Evolutionary conservation across 345 rosid species (phyloP), one percentile per base, ranked within the genome.

Genomic region (Erysimum cheiranthoides): DNA sequence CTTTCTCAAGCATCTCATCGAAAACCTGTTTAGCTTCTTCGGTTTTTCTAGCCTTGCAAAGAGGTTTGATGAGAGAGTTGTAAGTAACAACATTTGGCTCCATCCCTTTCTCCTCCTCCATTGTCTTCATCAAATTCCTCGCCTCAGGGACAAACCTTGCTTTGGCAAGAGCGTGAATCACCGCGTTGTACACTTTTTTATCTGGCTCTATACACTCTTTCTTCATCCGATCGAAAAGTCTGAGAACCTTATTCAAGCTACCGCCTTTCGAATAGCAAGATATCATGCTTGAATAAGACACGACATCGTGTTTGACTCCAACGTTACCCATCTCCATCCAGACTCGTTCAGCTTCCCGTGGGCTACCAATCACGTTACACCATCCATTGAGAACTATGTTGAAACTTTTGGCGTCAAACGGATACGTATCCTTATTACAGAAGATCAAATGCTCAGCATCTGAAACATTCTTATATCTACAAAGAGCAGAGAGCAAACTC

Each of bases 381-480:
- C 99, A 95, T 42, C 97, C 96, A 42, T 89, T 90, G 8, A 95
- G 87, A 61, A 92, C 83, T 56, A 89, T 89, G 72, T 95, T 95
- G 66, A 87, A 95, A 74, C 93, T 92, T 74, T 92, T 92, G n/a
- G 85, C 83, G 49, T 86, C 80, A 27, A 90, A 83, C 1, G 97
- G 96, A 73, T 86, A 90, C 43, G 81, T 88, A 46, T 73, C 80
- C 46, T 76, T 83, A 74, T 92, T 90, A 81, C 96, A 89, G 76
- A 81, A 89, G 83, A 92, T 81, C 85, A 92, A 80, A 69, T 95
- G 97, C 84, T 88, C 97, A 54, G 99, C 97, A 59, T 95, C 97
- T 78, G 89, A 84, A 72, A 90, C 96, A 68, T 95, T 89, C 89
- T 90, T 90, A 64, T 95, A 92, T n/a, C 96, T 85, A 65, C 93